Evolutionary conservation across 1,284 basidiomycete species (phyloP).

Genomic region (Ceratobasidium sp.): DNA sequence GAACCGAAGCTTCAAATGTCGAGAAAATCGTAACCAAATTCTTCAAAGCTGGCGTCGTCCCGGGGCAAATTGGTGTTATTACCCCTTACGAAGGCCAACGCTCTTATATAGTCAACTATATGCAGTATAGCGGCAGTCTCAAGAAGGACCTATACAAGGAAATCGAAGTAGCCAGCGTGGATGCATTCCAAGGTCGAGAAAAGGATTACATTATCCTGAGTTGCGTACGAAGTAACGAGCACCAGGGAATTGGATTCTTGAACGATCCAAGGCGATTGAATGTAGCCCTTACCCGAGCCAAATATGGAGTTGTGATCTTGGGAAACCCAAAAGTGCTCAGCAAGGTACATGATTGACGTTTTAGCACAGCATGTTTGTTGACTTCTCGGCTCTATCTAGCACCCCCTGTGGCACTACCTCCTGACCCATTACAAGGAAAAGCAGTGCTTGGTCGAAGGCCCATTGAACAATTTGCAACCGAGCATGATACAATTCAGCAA

Average conservation of each 20-base stretch:
- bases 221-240: slow-evolving; percentile 99
- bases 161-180: slow-evolving; percentile 98
- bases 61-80: slow-evolving; percentile 96
- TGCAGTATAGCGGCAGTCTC: slow-evolving; percentile 98
- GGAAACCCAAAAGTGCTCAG: slow-evolving; percentile 99
- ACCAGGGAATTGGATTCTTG: slow-evolving; percentile 99
- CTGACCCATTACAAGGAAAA: slow-evolving; percentile 99
- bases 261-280: slow-evolving; percentile 98
- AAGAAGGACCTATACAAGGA: slow-evolving; percentile 99
- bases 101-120: slow-evolving; percentile 99
- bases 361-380: slow-evolving; percentile 85
- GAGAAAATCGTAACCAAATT: slow-evolving; percentile 99
- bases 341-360: slow-evolving; percentile 78
- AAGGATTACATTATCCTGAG: slow-evolving; percentile 99
- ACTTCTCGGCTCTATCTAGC: slow-evolving; percentile 66
- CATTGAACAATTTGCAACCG: slow-evolving; percentile 94
- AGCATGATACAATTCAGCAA: slow-evolving; percentile 99
- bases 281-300: slow-evolving; percentile 96
- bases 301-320: slow-evolving; percentile 97
- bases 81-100: slow-evolving; percentile 99
- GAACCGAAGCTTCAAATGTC: slow-evolving; percentile 98
- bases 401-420: slow-evolving; percentile 98
- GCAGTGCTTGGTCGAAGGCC: slow-evolving; percentile 93
- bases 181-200: slow-evolving; percentile 99
- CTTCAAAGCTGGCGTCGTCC: slow-evolving; percentile 98